Evolutionary conservation across 768 basidiomycete genomes (phyloP).

Genomic region (Leccinum fibrillosum): DNA sequence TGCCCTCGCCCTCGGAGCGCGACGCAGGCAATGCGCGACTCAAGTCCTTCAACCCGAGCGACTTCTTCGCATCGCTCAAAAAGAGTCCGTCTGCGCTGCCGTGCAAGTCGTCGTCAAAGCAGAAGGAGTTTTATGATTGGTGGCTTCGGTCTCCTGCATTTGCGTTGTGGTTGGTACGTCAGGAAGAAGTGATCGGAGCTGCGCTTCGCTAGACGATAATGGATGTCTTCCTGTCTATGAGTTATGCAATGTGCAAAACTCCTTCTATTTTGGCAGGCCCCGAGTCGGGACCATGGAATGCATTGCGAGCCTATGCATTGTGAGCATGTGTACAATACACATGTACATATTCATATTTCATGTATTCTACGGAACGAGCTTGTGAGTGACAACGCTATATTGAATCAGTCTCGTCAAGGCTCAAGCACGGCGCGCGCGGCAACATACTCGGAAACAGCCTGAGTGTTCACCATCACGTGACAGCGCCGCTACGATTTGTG

Average conservation of each 20-base stretch:
- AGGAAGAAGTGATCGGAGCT: constrained; percentile 66
- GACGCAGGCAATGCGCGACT: too few species aligned
- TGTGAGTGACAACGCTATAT: background rate
- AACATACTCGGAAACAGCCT: too few species aligned
- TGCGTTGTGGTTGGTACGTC: constrained; percentile 73
- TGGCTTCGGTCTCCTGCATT: constrained; percentile 78
- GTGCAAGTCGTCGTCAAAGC: constrained; percentile 63
- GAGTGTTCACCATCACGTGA: too few species aligned
- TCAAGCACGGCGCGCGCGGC: background rate
- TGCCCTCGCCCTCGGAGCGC: too few species aligned
- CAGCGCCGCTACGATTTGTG: too few species aligned
- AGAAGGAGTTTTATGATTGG: constrained; percentile 71
- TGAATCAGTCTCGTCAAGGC: too few species aligned
- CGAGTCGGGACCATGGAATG: background rate
- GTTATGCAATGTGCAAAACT: background rate
- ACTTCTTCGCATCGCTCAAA: too few species aligned
- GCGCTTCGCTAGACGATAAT: background rate
- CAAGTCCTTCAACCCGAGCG: too few species aligned
- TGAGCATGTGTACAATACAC: background rate
- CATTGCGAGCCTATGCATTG: background rate
- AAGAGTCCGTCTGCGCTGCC: constrained; percentile 65
- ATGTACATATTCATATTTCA: background rate
- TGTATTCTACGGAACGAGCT: background rate
- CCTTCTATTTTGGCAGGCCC: background rate
- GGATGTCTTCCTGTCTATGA: background rate